Evolutionary conservation across 148 eudicot species (phyloP).

Genomic region (Fagopyrum esculentum): DNA sequence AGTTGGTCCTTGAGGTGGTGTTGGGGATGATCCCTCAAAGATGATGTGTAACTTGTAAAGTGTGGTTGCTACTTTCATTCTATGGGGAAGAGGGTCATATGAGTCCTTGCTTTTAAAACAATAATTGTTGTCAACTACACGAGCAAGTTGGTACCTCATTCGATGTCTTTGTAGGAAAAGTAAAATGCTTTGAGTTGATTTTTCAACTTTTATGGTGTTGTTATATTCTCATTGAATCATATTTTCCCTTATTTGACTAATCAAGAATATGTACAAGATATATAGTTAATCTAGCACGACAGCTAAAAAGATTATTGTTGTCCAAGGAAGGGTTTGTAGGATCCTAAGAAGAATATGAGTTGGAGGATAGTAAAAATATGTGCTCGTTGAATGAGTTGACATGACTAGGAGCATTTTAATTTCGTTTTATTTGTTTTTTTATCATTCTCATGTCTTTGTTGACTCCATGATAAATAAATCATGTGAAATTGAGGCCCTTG

Average conservation of each 20-base stretch:
- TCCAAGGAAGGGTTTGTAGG: not conserved
- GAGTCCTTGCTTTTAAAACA: not conserved
- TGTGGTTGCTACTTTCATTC: not conserved
- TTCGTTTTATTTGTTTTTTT: not conserved
- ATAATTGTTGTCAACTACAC: not conserved
- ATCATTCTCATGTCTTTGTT: not conserved
- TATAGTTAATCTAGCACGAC: not conserved
- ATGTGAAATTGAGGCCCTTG: conserved; percentile 74
- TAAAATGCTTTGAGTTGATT: not conserved
- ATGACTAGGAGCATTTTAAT: not conserved
- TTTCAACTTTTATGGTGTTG: not conserved
- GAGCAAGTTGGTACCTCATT: not conserved
- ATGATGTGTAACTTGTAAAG: not conserved
- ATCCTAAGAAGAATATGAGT: not conserved
- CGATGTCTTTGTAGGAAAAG: not conserved
- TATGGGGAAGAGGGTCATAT: not conserved
- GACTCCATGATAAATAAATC: conserved; percentile 73
- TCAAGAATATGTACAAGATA: not conserved
- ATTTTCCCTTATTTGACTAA: not conserved
- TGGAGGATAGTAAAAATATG: not conserved
- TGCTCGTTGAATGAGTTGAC: not conserved
- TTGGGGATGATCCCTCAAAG: too few relatives aligned
- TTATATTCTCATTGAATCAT: not conserved
- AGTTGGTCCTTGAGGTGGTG: too few relatives aligned
- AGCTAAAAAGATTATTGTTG: not conserved